A percentile compares a stretch with the other conserved stretches of the same genome.
Evolutionary conservation across 306 rosid species (phyloP).

Genomic region (Lagenaria siceraria): DNA sequence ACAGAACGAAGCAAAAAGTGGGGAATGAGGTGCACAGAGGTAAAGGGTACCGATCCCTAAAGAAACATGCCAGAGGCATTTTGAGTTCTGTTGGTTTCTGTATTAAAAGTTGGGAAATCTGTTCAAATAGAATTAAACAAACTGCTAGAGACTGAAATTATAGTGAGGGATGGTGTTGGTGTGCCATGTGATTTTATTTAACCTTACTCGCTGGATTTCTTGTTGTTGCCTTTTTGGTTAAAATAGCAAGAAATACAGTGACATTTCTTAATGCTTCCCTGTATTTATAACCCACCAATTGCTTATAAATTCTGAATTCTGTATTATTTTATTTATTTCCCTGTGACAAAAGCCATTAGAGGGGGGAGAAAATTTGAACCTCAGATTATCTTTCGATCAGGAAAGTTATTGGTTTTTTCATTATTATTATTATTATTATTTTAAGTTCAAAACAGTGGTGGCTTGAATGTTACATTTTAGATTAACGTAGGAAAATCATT

Average conservation of each 20-base stretch:
- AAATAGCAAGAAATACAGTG: background rate
- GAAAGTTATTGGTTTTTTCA: too few relatives aligned
- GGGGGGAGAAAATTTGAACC: background rate
- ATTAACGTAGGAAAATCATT: too few relatives aligned
- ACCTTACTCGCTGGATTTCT: background rate
- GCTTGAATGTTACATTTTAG: too few relatives aligned
- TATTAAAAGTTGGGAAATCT: background rate
- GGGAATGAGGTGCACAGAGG: background rate
- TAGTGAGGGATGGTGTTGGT: background rate
- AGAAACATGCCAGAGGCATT: background rate
- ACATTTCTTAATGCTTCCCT: background rate
- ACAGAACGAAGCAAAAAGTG: background rate
- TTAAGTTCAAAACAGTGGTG: too few relatives aligned
- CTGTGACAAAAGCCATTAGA: background rate
- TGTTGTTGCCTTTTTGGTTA: background rate
- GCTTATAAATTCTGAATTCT: background rate
- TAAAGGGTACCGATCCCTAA: background rate
- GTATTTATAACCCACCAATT: background rate
- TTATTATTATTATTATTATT: too few relatives aligned
- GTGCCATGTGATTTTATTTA: background rate
- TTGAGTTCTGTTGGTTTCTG: background rate
- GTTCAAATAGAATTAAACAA: background rate
- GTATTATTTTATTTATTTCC: background rate
- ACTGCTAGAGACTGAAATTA: background rate
- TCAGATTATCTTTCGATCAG: background rate